These are phyloP conservation scores for Mortierella antarctica DNA, from an alignment of 192 early-diverging fungal species.

Conservation along the genomic window DNA sequence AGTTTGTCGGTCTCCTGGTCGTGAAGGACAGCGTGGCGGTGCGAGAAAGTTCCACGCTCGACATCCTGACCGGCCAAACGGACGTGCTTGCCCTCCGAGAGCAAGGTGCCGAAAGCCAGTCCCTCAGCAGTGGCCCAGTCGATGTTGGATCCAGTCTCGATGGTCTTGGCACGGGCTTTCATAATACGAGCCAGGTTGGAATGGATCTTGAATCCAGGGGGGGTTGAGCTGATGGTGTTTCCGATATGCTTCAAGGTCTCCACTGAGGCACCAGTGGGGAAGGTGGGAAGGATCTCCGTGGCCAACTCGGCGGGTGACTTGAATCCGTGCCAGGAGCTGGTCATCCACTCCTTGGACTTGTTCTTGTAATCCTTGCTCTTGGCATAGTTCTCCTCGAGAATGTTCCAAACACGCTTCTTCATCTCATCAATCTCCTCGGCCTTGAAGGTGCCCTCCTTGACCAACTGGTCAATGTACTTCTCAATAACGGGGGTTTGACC, in stretches of 20 bases:
- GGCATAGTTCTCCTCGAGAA: slow-evolving; percentile 92
- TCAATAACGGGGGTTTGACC: slow-evolving; percentile 86
- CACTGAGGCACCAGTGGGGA: slow-evolving; percentile 73
- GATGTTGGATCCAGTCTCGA: slow-evolving; percentile 82
- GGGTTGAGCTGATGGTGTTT: slow-evolving; percentile 81
- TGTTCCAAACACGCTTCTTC: slow-evolving; percentile 92
- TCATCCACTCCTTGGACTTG: slow-evolving; percentile 93
- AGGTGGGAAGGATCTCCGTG: slow-evolving; percentile 72
- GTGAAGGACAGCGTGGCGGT: slow-evolving; percentile 96
- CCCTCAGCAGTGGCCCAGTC: slow-evolving; percentile 98
- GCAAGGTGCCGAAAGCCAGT: slow-evolving; percentile 91
- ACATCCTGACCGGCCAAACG: slow-evolving; percentile 97
- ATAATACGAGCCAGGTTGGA: slow-evolving; percentile 88
- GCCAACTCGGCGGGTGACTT: slow-evolving; percentile 82
- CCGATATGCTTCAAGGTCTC: slow-evolving; percentile 88
- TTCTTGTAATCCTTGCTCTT: slow-evolving; percentile 92
- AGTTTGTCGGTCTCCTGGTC: slow-evolving; percentile 90
- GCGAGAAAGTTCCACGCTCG: slow-evolving; percentile 99
- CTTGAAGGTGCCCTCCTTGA: slow-evolving; percentile 87
- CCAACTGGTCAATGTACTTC: slow-evolving; percentile 87
- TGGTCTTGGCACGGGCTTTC: slow-evolving; percentile 82
- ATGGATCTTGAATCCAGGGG: slow-evolving; percentile 87
- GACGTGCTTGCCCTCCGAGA: slow-evolving; percentile 92
- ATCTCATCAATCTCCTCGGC: slow-evolving; percentile 84
- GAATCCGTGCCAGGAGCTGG: slow-evolving; percentile 93